phyloP scores from a whole-genome alignment of 441 rosid species.

The Monsonia emarginata region DNA sequence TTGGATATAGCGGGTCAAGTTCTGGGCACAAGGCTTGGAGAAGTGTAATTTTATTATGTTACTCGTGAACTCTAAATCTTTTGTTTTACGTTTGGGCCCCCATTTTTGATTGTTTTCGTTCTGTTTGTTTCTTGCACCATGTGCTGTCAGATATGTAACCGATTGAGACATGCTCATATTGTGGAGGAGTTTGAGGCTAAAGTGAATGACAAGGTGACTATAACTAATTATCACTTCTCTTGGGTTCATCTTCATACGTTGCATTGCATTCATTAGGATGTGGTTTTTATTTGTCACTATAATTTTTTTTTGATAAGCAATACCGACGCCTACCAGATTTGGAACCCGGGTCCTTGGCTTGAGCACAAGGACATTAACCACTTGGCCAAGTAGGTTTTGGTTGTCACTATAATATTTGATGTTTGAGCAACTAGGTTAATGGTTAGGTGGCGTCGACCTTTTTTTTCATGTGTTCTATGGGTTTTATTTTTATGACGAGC shows the following conservation, averaged over 20 bases:
- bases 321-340: too few species aligned
- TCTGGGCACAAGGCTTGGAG: constrained; percentile 63
- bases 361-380: too few species aligned
- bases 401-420: not conserved
- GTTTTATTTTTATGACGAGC: not conserved
- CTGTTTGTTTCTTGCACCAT: constrained; percentile 16
- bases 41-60: constrained; percentile 34
- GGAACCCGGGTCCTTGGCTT: too few species aligned
- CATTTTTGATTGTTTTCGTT: constrained; percentile 11
- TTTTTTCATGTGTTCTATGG: not conserved
- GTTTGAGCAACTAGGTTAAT: not conserved
- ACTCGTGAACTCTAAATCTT: constrained; percentile 3
- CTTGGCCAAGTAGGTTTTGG: too few species aligned
- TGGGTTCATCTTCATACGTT: not conserved
- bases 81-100: not conserved
- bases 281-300: not conserved
- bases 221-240: not conserved
- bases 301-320: too few species aligned
- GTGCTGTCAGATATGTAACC: constrained; percentile 40
- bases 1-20: constrained; percentile 45
- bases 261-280: not conserved
- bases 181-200: constrained; percentile 51
- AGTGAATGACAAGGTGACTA: constrained; percentile 55
- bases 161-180: constrained; percentile 48
- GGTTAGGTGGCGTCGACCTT: not conserved